These are phyloP conservation scores for Dittrichia graveolens DNA, from an alignment of 129 eudicot species.

Conservation along the genomic window DNA sequence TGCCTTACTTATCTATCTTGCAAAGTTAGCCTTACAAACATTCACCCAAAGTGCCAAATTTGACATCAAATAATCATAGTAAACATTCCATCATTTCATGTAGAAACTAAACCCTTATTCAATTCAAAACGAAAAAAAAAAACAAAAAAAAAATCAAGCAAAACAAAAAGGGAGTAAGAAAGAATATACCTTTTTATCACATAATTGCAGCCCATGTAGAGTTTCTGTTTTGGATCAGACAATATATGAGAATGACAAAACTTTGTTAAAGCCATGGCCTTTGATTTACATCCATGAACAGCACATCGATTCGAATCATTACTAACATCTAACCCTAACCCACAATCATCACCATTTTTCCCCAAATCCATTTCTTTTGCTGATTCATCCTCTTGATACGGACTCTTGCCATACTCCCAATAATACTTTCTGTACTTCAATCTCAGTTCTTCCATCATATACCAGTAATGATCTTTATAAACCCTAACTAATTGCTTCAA, in stretches of 20 bases:
- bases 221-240: constrained; percentile 63
- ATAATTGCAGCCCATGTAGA: constrained; percentile 62
- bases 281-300: constrained; percentile 49
- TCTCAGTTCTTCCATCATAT: constrained; percentile 68
- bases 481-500: constrained; percentile 47
- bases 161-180: neutral
- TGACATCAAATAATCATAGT: neutral
- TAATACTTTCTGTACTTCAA: constrained; percentile 56
- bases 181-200: constrained; percentile 50
- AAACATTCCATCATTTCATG: too few relatives aligned
- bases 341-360: constrained; percentile 25
- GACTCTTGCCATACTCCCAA: constrained; percentile 73
- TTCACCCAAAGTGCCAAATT: neutral
- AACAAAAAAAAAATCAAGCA: neutral
- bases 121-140: neutral
- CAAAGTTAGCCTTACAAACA: neutral
- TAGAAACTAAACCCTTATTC: constrained; percentile 4
- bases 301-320: constrained; percentile 38
- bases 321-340: constrained; percentile 20
- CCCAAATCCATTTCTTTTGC: neutral
- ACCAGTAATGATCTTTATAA: constrained; percentile 69
- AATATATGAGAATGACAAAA: constrained; percentile 67
- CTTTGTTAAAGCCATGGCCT: constrained; percentile 70
- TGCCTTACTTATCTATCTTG: too few relatives aligned
- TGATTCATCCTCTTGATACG: constrained; percentile 48